Conservation (phyloP, 2,329 filamentous ascomycete genomes). For the Talaromyces sp. region DNA sequence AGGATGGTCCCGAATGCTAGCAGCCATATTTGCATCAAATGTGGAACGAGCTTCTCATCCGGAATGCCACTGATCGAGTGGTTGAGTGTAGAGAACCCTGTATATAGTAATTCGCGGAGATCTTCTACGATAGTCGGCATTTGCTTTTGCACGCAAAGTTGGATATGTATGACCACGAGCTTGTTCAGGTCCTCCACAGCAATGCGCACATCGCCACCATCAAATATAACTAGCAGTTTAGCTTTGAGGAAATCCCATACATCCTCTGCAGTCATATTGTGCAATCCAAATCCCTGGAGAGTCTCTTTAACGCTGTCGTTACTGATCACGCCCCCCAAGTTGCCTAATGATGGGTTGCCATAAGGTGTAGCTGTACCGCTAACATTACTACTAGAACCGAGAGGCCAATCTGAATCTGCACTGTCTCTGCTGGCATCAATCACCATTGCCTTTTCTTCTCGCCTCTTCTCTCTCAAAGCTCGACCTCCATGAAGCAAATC, state of each 20-base stretch:
- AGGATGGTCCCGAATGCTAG: slow-evolving; percentile 86
- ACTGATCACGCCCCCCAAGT: slow-evolving; percentile 28
- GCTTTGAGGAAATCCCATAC: slow-evolving; percentile 65
- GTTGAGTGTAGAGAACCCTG: slow-evolving; percentile 82
- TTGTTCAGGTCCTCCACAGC: slow-evolving; percentile 65
- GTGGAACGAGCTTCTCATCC: slow-evolving; percentile 84
- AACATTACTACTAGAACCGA: slow-evolving; percentile 22
- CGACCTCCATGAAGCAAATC: slow-evolving; percentile 75
- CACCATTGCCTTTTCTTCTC: slow-evolving; percentile 53
- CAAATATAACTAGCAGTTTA: slow-evolving; percentile 60
- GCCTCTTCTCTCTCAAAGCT: slow-evolving; percentile 75
- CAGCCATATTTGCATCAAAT: slow-evolving; percentile 90
- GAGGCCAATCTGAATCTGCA: slow-evolving; percentile 33
- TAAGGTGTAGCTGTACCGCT: slow-evolving; percentile 29
- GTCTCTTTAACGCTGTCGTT: slow-evolving; percentile 41
- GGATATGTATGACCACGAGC: slow-evolving; percentile 59
- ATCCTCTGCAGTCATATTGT: slow-evolving; percentile 65
- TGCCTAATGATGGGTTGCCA: slow-evolving; percentile 38
- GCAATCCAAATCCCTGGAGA: slow-evolving; percentile 56
- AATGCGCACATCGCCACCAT: slow-evolving; percentile 61
- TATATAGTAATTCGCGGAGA: slow-evolving; percentile 57
- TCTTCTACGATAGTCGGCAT: slow-evolving; percentile 60
- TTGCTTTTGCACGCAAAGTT: slow-evolving; percentile 60
- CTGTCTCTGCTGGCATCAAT: slow-evolving; percentile 28
- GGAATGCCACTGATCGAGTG: slow-evolving; percentile 73